Conservation (phyloP, 202 grass and related monocot species). For the Eragrostis tef region DNA sequence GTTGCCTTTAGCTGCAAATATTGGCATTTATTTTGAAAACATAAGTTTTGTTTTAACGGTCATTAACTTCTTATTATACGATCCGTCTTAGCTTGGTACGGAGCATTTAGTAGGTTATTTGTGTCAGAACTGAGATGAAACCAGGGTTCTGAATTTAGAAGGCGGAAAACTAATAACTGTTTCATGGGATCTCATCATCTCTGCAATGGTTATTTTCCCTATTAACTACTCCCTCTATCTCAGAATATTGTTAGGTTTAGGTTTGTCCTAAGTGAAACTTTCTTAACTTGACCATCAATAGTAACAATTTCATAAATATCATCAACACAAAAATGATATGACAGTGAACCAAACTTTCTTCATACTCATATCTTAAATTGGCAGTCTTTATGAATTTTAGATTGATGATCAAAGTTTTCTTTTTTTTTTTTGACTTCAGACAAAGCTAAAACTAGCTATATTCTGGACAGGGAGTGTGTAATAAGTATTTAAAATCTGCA, state of each 20-base stretch:
- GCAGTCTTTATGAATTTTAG: no score
- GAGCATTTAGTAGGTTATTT: constrained; percentile 2
- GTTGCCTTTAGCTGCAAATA: neutral
- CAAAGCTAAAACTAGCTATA: no score
- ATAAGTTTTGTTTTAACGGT: neutral
- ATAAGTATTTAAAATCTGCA: neutral
- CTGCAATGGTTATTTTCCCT: constrained; percentile 11
- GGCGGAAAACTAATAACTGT: neutral
- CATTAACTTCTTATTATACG: neutral
- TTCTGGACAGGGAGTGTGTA: no score
- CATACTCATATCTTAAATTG: no score
- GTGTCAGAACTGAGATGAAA: neutral
- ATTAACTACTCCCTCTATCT: neutral
- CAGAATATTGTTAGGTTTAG: no score
- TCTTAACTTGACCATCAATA: no score
- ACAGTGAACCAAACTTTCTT: no score
- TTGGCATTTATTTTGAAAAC: constrained; percentile 3
- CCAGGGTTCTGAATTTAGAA: neutral
- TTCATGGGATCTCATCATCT: constrained; percentile 17
- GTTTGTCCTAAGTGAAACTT: no score
- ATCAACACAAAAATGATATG: no score
- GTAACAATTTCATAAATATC: no score
- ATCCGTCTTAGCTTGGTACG: neutral
- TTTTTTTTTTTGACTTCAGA: no score
- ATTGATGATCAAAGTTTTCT: no score